A percentile compares a stretch with the other conserved stretches of the same genome.
Evolutionary conservation across 2,329 filamentous ascomycete species (phyloP).

Genomic region (Didymella pomorum): DNA sequence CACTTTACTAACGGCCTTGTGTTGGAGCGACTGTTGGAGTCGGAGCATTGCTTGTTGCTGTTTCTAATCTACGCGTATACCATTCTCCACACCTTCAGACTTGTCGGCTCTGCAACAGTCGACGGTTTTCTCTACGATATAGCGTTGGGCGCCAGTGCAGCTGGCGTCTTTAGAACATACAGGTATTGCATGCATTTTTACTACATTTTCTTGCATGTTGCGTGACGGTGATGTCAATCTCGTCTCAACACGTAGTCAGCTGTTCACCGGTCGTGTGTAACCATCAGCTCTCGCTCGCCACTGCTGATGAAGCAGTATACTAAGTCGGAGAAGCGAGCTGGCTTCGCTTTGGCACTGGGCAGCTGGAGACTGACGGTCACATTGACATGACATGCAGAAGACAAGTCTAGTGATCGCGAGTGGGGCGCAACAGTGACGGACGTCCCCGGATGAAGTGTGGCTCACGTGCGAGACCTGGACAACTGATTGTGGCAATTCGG

Average conservation of each 20-base stretch:
- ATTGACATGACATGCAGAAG: background rate
- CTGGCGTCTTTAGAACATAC: constrained; percentile 6
- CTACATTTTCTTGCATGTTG: background rate
- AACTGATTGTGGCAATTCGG: constrained; percentile 22
- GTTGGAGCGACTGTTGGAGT: too few relatives aligned
- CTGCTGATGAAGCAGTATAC: constrained; percentile 2
- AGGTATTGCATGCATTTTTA: constrained; percentile 4
- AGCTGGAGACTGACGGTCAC: background rate
- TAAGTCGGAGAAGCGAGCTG: background rate
- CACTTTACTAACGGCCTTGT: background rate
- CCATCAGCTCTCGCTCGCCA: constrained; percentile 8
- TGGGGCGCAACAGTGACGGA: background rate
- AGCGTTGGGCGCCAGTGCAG: constrained; percentile 1
- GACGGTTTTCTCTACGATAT: background rate
- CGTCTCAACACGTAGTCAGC: constrained; percentile 23
- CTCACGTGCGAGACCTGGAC: constrained; percentile 21
- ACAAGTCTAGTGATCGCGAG: background rate
- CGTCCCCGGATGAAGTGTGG: background rate
- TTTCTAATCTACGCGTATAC: constrained; percentile 15
- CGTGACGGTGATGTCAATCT: constrained; percentile 12
- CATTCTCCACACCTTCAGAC: constrained; percentile 11
- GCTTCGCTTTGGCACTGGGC: background rate
- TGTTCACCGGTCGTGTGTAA: constrained; percentile 31
- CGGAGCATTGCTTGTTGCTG: constrained; percentile 1
- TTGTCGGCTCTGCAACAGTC: background rate